Percentiles rank a stretch among this genome's conserved stretches.
phyloP scores from a whole-genome alignment of 257 asterid genomes.

The Hygrophila difformis region DNA sequence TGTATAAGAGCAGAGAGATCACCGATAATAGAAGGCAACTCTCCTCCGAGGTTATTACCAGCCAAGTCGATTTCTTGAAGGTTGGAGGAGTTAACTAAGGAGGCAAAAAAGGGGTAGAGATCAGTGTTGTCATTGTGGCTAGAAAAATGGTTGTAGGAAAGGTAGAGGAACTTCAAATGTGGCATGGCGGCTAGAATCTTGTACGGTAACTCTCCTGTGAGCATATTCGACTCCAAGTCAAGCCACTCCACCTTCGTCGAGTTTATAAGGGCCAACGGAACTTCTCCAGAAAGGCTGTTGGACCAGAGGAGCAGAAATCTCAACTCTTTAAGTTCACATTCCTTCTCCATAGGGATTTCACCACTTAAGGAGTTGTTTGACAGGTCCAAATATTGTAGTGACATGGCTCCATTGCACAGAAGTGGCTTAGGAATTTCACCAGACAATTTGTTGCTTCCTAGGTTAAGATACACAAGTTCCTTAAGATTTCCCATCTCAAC shows the following conservation, averaged over 20 bases:
- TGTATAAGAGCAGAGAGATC: slow-evolving; percentile 45
- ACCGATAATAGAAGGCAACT: slow-evolving; percentile 63
- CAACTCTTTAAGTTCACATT: slow-evolving; percentile 42
- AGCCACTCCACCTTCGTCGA: slow-evolving; percentile 68
- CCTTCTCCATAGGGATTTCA: slow-evolving; percentile 33
- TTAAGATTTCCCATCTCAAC: slow-evolving; percentile 33
- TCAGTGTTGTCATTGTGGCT: slow-evolving; percentile 53
- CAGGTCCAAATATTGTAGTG: slow-evolving; percentile 46
- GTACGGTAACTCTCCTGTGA: slow-evolving; percentile 59
- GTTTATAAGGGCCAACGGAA: slow-evolving; percentile 50
- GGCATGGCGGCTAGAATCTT: slow-evolving; percentile 34
- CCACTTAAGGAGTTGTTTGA: slow-evolving; percentile 75
- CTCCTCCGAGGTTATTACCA: slow-evolving; percentile 63
- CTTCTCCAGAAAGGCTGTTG: slow-evolving; percentile 44
- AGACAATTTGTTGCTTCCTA: slow-evolving; percentile 49
- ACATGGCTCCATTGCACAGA: slow-evolving; percentile 21
- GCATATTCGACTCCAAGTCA: slow-evolving; percentile 55
- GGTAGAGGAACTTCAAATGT: slow-evolving; percentile 43
- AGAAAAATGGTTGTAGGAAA: slow-evolving; percentile 53
- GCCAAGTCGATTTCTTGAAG: slow-evolving; percentile 68
- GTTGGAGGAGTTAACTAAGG: slow-evolving; percentile 41
- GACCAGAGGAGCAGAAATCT: slow-evolving; percentile 77
- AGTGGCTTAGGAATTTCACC: slow-evolving; percentile 54
- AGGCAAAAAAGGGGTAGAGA: slow-evolving; percentile 48
- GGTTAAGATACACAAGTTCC: slow-evolving; percentile 48